Evolutionary conservation across 1,139 yeast genomes (phyloP).

Genomic region (Lodderomyces orthopsilosis): DNA sequence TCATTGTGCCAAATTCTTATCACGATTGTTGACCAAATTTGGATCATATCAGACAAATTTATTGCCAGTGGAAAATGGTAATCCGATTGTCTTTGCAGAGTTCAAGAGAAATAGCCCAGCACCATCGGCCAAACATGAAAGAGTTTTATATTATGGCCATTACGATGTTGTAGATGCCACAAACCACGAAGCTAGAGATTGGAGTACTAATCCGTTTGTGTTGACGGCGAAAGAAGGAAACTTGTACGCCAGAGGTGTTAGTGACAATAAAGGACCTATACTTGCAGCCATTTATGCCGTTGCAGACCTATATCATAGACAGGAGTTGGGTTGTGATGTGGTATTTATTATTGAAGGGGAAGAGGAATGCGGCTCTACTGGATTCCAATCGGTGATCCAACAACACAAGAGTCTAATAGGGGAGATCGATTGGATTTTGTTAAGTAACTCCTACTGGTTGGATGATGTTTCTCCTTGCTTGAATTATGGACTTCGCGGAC

Average conservation of each 20-base stretch:
- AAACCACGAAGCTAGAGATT: constrained; percentile 44
- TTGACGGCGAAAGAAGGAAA: constrained; percentile 81
- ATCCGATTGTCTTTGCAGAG: constrained; percentile 78
- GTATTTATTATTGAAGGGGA: constrained; percentile 90
- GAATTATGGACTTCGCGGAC: constrained; percentile 92
- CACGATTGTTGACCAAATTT: constrained; percentile 57
- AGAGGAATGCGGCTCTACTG: constrained; percentile 90
- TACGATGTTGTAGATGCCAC: constrained; percentile 81
- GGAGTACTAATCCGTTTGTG: constrained; percentile 79
- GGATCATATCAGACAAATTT: constrained; percentile 73
- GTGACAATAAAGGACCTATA: constrained; percentile 93
- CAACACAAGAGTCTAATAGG: constrained; percentile 56
- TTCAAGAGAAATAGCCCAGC: constrained; percentile 46
- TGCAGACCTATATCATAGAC: constrained; percentile 59
- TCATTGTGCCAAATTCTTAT: constrained; percentile 77
- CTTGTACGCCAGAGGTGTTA: constrained; percentile 86
- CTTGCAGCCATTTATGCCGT: constrained; percentile 88
- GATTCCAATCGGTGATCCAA: constrained; percentile 67
- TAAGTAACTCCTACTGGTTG: constrained; percentile 92
- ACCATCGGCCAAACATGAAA: constrained; percentile 13
- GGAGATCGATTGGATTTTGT: constrained; percentile 78
- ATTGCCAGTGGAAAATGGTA: constrained; percentile 70
- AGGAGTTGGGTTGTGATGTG: constrained; percentile 65
- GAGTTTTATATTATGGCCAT: constrained; percentile 89
- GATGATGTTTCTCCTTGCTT: constrained; percentile 87